Evolutionary conservation across 1,284 basidiomycete species (phyloP).

Genomic region (Hemileia vastatrix): DNA sequence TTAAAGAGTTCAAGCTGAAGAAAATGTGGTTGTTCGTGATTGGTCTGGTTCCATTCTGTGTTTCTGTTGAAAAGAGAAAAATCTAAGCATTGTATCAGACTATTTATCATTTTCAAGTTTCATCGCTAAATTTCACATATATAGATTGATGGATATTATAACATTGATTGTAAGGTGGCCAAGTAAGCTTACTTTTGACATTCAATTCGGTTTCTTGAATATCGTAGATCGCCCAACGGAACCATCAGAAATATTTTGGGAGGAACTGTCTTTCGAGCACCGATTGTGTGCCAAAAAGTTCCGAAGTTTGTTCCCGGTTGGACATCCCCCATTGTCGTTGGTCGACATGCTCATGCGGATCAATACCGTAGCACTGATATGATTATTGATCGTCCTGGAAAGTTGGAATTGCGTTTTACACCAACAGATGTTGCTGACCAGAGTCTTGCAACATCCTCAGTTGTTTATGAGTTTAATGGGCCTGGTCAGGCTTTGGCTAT

Average conservation of each 20-base stretch:
- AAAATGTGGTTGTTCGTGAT: constrained; percentile 59
- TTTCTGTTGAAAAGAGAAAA: no score
- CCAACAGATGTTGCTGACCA: constrained; percentile 58
- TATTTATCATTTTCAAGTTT: not conserved
- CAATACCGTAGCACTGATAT: constrained; percentile 90
- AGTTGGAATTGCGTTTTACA: constrained; percentile 76
- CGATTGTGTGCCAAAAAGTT: constrained; percentile 82
- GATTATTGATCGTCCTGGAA: constrained; percentile 74
- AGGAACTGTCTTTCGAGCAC: constrained; percentile 96
- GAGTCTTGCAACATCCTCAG: constrained; percentile 51
- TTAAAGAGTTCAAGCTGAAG: constrained; percentile 80
- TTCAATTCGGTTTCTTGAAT: not conserved
- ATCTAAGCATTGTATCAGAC: no score
- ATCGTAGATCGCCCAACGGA: constrained; percentile 14
- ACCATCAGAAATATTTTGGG: constrained; percentile 87
- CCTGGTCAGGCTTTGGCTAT: constrained; percentile 70
- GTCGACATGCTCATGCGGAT: constrained; percentile 94
- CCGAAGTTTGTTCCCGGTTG: constrained; percentile 92
- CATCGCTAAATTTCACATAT: not conserved
- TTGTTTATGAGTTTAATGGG: constrained; percentile 84
- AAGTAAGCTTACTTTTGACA: not conserved
- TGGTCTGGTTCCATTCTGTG: constrained; percentile 24
- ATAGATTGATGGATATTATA: no score
- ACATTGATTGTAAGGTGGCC: no score
- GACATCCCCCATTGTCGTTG: constrained; percentile 92